Base-by-base conservation (phyloP, 768 basidiomycete genomes). In the Chalciporus sphaerocephalus region DNA sequence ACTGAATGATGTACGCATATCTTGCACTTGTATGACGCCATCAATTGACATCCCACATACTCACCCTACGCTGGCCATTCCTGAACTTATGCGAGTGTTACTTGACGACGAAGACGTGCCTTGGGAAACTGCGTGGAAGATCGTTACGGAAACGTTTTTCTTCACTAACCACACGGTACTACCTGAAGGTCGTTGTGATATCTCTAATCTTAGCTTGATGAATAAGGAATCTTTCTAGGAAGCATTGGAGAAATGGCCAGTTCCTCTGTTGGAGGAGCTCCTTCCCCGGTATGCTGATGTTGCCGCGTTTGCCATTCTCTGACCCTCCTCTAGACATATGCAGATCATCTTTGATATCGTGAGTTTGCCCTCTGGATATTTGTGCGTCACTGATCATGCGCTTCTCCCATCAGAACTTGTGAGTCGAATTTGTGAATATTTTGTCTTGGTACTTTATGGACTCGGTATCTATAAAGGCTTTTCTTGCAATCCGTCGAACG, bases 161-260 rank as follows among this genome's bases (percentile, higher is more conserved):
- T 98, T 92, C 72, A 97, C 93, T 9, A 96, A 95, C 64, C 93
- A 92, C 67, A 92, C 90, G 7, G 93, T 98, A 23, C 73, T 96
- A 23, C 89, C 92, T 18, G 91, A 86, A 32, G 56, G 80, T 75
- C 39, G 30, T 37, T 12, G 16, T 4, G 3, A 30, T 30, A n/a
- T 18, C 30, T 50, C 9, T n/a, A 17, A 30, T n/a, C n/a, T 44
- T 11, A 2, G 22, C 15, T 2, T 27, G 25, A 32, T 52, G 20
- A 38, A 20, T n/a, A 25, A 32, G 30, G 10, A 32, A 17, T 23
- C 24, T 22, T 25, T 34, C 51, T 43, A 86, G 85, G 87, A 89
- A 73, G 87, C 87, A 1, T 67, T 89, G 18, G 87, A 90, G 73
- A 96, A 90, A 67, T 99, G 96, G 96, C 76, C 90, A 6, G 86